Evolutionary conservation across 192 early-diverging fungal species (phyloP), one percentile per base, ranked within the genome.

Genomic region (Diversispora epigaea): DNA sequence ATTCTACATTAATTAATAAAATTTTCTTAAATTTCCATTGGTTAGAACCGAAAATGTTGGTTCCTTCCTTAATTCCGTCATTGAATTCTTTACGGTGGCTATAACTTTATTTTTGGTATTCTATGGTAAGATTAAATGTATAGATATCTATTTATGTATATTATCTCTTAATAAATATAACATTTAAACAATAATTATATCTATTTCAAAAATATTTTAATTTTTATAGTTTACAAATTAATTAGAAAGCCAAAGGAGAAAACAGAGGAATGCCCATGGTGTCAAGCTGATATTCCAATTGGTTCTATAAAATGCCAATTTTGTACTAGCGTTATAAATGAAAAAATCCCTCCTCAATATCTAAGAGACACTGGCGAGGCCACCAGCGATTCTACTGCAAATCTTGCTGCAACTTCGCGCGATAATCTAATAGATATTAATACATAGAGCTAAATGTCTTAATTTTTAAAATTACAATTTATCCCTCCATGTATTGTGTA

Each of bases 241-340:
- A 7, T 11, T 14, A 0, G 50, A 54, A 9, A 75, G 62, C 17
- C 58, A 10, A 46, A 71, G 67, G 25, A 8, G 14, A 32, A 14
- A 6, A 43, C 11, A 1, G 39, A 55, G 0, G 40, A 79, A 10
- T 83, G 82, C 67, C 77, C 66, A 15, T 83, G 82, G 82, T 83
- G 82, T 68, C 66, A 71, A 61, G 77, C 75, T 46, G 65, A 66
- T 8, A 79, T 83, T 43, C 77, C 82, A 14, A 40, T 77, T 64
- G 75, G 77, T 45, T 79, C 82, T 72, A 68, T 77, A 69, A 83
- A 83, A 75, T 83, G 82, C 70, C 73, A 80, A 78, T 77, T 74
- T 75, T 83, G 82, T 75, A 75, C 77, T 58, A 80, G 79, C 54
- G 75, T 77, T 73, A 62, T 83, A 75, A 71, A 79, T 46, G 82